phyloP scores from a whole-genome alignment of 2,329 filamentous ascomycete species.

The Aspergillus ibericus region DNA sequence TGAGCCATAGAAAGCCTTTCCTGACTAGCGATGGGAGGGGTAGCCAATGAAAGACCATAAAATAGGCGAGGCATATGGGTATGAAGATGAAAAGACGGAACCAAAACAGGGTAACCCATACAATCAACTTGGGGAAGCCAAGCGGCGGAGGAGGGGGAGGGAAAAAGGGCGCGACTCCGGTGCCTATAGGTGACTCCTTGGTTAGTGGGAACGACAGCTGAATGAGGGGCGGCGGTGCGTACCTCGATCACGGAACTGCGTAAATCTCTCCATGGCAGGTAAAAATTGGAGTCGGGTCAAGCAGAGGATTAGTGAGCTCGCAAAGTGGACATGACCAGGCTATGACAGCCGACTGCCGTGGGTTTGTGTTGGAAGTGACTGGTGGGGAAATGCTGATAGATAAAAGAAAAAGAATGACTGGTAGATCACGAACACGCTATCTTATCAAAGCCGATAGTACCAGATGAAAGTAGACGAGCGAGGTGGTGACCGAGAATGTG shows the following conservation, averaged over 20 bases:
- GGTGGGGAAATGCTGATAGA: background rate
- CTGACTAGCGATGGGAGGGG: conserved; percentile 68
- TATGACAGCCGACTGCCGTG: background rate
- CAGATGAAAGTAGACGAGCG: background rate
- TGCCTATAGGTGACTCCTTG: conserved; percentile 60
- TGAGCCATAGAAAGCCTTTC: conserved; percentile 83
- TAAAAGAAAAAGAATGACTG: background rate
- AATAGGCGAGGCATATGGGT: conserved; percentile 67
- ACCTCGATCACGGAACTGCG: conserved; percentile 89
- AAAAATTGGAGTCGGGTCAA: background rate
- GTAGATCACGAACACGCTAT: background rate
- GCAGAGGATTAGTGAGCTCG: background rate
- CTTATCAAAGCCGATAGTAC: background rate
- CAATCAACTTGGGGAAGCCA: conserved; percentile 57
- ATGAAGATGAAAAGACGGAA: conserved; percentile 78
- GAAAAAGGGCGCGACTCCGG: conserved; percentile 94
- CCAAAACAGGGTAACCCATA: conserved; percentile 72
- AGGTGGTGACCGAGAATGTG: background rate
- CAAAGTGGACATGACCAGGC: background rate
- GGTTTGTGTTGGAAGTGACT: background rate
- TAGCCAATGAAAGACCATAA: conserved; percentile 78
- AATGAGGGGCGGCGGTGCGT: conserved; percentile 16
- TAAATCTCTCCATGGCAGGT: conserved; percentile 82
- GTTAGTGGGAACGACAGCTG: background rate
- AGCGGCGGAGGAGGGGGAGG: conserved; percentile 69